Conservation (phyloP, 768 basidiomycete genomes). For the Daedaleopsis nitida region DNA sequence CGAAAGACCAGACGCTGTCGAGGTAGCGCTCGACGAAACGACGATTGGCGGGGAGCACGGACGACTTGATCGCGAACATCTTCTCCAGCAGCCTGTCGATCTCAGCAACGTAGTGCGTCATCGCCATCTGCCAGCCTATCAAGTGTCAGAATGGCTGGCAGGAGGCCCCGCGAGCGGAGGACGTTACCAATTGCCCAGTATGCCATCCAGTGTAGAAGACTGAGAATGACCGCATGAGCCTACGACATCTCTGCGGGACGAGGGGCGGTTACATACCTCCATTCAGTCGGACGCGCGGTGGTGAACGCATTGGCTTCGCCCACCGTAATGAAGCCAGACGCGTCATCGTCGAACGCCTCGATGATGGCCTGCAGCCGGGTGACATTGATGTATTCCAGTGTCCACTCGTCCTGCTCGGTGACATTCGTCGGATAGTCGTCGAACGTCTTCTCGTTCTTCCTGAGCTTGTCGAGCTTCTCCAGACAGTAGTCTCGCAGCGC, state of each 20-base stretch:
- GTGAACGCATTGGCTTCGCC: constrained; percentile 38
- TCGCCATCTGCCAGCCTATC: constrained; percentile 27
- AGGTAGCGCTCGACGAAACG: constrained; percentile 31
- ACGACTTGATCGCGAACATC: constrained; percentile 17
- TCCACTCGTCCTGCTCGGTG: constrained; percentile 25
- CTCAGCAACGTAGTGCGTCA: constrained; percentile 18
- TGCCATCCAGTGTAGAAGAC: constrained; percentile 35
- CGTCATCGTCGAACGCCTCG: constrained; percentile 44
- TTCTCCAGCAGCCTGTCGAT: constrained; percentile 14
- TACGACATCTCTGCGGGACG: neutral
- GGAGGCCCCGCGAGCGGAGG: neutral
- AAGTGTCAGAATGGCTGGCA: neutral
- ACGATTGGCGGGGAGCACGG: constrained; percentile 25
- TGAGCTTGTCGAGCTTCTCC: constrained; percentile 23
- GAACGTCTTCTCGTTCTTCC: constrained; percentile 9
- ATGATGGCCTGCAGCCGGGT: constrained; percentile 35
- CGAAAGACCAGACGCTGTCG: constrained; percentile 8
- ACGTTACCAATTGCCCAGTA: constrained; percentile 38
- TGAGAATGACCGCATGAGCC: constrained; percentile 5
- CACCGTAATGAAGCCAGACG: constrained; percentile 38
- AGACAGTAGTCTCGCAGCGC: constrained; percentile 41
- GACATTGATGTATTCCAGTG: constrained; percentile 36
- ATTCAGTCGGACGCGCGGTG: constrained; percentile 30
- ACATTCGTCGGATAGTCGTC: constrained; percentile 5
- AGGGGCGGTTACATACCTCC: constrained; percentile 25